Percentiles rank a stretch among this genome's conserved stretches.
Conservation (phyloP, 768 basidiomycete genomes). For the Daedaleopsis sinensis region DNA sequence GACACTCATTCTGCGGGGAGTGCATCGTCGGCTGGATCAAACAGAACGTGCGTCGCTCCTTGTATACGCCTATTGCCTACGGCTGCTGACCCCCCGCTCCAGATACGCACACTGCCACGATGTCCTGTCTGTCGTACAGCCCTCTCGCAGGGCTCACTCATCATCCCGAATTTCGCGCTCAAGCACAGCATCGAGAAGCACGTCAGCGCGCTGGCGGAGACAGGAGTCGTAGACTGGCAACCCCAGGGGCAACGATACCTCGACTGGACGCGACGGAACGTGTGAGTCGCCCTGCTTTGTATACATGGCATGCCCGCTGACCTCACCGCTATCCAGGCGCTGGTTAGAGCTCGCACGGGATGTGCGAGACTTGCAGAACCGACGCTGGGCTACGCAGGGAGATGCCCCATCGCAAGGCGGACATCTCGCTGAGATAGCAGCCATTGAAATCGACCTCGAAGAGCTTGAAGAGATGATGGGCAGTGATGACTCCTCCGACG, state of each 20-base stretch:
- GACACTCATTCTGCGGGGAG: conserved; percentile 71
- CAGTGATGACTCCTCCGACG: neutral
- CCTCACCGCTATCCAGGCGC: neutral
- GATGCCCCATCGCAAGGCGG: too few species aligned
- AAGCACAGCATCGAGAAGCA: conserved; percentile 66
- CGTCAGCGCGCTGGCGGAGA: conserved; percentile 48
- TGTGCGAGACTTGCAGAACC: neutral
- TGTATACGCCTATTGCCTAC: conserved; percentile 18
- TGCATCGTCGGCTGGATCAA: conserved; percentile 65
- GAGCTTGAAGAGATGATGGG: too few species aligned
- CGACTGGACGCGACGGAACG: conserved; percentile 58
- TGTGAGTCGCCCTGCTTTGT: conserved; percentile 41
- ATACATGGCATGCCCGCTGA: neutral
- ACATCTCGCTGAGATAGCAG: too few species aligned
- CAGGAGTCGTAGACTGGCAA: conserved; percentile 56
- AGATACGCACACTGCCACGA: conserved; percentile 34
- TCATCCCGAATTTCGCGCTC: conserved; percentile 60
- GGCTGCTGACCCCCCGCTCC: neutral
- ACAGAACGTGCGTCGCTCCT: conserved; percentile 44
- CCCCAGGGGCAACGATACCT: conserved; percentile 45
- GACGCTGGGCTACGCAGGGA: too few species aligned
- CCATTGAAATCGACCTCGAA: too few species aligned
- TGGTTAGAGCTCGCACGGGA: neutral
- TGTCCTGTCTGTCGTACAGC: conserved; percentile 65
- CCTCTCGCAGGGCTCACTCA: conserved; percentile 48